Conservation (phyloP, 768 basidiomycete genomes). For the Pleurotus eryngii region DNA sequence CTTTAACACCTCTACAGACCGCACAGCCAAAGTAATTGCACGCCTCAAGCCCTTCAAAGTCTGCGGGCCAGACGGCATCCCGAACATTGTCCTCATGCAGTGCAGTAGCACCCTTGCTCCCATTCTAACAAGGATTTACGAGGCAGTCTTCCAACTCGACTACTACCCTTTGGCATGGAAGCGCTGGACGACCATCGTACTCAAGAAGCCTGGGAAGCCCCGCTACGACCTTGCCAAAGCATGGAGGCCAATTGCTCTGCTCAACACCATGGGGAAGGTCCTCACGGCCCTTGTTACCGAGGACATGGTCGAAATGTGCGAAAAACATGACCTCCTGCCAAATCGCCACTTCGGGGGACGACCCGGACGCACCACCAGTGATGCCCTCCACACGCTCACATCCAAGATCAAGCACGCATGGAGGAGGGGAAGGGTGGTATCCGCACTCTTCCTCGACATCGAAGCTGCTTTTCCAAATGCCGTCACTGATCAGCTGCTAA, state of each 20-base stretch:
- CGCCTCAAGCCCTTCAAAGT: constrained; percentile 18
- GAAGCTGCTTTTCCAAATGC: constrained; percentile 41
- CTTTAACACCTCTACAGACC: background rate
- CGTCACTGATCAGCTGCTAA: constrained; percentile 23
- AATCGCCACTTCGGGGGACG: constrained; percentile 33
- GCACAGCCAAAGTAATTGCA: constrained; percentile 8
- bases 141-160: constrained; percentile 8
- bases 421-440: constrained; percentile 28
- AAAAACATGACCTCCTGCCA: constrained; percentile 30
- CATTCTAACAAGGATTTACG: constrained; percentile 14
- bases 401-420: constrained; percentile 34
- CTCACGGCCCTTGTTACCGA: constrained; percentile 19
- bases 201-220: constrained; percentile 31
- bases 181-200: constrained; percentile 22
- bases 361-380: constrained; percentile 33
- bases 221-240: constrained; percentile 30
- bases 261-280: constrained; percentile 27
- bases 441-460: constrained; percentile 37
- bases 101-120: constrained; percentile 5
- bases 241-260: constrained; percentile 34
- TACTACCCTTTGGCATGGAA: constrained; percentile 16
- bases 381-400: constrained; percentile 29
- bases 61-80: constrained; percentile 22
- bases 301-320: constrained; percentile 18
- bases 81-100: constrained; percentile 19